These are phyloP conservation scores for Ustulina deusta DNA, from an alignment of 2,329 filamentous ascomycete genomes.

Conservation along the genomic window DNA sequence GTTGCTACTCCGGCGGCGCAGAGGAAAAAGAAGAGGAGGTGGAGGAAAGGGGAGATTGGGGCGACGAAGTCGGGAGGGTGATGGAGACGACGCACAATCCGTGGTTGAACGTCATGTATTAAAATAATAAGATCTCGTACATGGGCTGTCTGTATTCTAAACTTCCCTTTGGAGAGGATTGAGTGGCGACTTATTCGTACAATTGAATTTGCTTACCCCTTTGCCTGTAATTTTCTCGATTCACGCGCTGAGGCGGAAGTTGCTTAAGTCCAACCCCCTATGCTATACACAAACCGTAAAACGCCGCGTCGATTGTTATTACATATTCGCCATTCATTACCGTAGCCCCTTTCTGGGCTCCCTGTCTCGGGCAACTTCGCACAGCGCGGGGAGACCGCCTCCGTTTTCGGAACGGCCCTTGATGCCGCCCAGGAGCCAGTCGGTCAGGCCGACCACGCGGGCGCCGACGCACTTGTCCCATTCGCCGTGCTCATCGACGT, in stretches of 20 bases:
- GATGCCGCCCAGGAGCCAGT: conserved; percentile 90
- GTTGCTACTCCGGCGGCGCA: conserved; percentile 17
- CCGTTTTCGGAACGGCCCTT: conserved; percentile 51
- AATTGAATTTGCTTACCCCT: conserved; percentile 11
- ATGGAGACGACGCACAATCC: not conserved
- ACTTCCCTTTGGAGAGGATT: conserved; percentile 43
- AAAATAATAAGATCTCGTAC: conserved; percentile 23
- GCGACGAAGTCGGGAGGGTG: not conserved
- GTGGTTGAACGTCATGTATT: conserved; percentile 7
- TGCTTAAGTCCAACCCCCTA: not conserved
- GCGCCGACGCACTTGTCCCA: conserved; percentile 86
- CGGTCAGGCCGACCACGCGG: conserved; percentile 89
- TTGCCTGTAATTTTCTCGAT: not conserved
- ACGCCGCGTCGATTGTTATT: conserved; percentile 32
- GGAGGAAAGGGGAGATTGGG: not conserved
- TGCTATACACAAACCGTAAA: conserved; percentile 30
- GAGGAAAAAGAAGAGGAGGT: not conserved
- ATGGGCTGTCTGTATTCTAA: conserved; percentile 38
- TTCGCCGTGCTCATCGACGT: conserved; percentile 83
- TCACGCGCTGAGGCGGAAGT: not conserved
- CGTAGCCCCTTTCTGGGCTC: conserved; percentile 31
- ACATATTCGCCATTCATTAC: conserved; percentile 32
- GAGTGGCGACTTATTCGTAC: conserved; percentile 48
- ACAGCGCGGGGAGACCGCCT: conserved; percentile 44
- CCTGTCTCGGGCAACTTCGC: conserved; percentile 35